Conservation (phyloP, 73 alveolate species). For the Stentor roeselii region DNA sequence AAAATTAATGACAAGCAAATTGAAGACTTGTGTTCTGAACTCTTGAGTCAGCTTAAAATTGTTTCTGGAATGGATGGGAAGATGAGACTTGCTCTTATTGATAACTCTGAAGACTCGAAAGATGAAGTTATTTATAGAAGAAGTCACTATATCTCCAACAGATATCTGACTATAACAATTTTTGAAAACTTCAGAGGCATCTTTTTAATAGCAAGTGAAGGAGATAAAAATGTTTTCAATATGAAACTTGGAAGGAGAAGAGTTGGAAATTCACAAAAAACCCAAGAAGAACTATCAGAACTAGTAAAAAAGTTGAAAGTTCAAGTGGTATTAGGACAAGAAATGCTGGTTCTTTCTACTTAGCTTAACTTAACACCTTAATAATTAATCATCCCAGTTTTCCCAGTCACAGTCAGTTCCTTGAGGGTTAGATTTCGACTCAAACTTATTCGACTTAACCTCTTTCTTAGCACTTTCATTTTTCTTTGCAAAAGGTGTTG, state of each 20-base stretch:
- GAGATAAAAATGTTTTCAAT: background rate
- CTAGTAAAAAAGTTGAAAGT: background rate
- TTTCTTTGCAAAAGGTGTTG: background rate
- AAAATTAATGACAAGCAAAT: background rate
- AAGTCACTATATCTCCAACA: background rate
- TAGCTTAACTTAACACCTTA: no score
- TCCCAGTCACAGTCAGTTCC: background rate
- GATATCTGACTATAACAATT: background rate
- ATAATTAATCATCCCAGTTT: background rate
- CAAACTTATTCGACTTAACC: background rate
- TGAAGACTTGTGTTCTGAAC: background rate
- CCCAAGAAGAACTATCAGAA: background rate
- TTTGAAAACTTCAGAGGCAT: background rate
- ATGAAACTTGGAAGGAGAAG: background rate
- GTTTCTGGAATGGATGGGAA: background rate
- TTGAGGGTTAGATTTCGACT: background rate
- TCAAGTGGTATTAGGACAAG: background rate
- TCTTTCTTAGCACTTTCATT: background rate
- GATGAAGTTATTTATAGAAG: slow-evolving; percentile 1
- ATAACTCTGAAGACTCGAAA: background rate
- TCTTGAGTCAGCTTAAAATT: background rate
- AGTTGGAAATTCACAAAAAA: background rate
- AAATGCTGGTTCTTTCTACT: background rate
- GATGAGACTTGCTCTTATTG: background rate
- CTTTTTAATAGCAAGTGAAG: background rate